Evolutionary conservation across 2,329 filamentous ascomycete species (phyloP), one percentile per base, ranked within the genome.

Genomic region (Fusarium irregulare): DNA sequence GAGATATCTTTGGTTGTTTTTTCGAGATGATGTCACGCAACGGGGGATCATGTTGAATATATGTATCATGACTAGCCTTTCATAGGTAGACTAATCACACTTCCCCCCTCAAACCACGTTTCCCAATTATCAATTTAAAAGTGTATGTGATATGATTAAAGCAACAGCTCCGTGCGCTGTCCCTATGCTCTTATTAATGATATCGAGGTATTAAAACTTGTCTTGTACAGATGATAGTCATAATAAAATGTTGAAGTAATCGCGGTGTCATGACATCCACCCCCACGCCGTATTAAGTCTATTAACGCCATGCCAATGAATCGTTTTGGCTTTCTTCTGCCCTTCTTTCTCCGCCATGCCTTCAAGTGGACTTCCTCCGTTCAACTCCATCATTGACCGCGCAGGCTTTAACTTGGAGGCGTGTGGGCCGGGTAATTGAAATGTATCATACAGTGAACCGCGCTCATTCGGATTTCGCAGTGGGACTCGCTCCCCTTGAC

Each of bases 21-120:
- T 79, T 84, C 80, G 83, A 84, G 78, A 81, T 77, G 78, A 83
- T 78, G 79, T 78, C 70, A 78, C 78, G 80, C 80, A 83, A 78
- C 78, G 79, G 77, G 78, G 80, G 78, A 77, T 75, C 76, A 75
- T 79, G 77, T 80, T 80, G 79, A 80, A 81, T 70, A 68, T 68
- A 81, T 83, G 80, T 83, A 81, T 78, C 79, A 78, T 77, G 79
- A 78, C 55, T 81, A 80, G 80, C 73, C 78, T 80, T 78, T 77
- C 28, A 72, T 73, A 77, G 76, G 72, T 83, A 84, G 79, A 81
- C 79, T 86, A 87, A 87, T 86, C 81, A 80, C 80, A 85, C 81
- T 83, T 88, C 86, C 83, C 86, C 85, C 82, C 86, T 88, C 86
- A 84, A 76, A 60, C 32, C 68, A 75, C 64, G 37, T 46, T 66